Percentiles rank a stretch among this genome's conserved stretches.
Conservation (phyloP, 164 flowering plant species). For the Nymphaea thermarum region DNA sequence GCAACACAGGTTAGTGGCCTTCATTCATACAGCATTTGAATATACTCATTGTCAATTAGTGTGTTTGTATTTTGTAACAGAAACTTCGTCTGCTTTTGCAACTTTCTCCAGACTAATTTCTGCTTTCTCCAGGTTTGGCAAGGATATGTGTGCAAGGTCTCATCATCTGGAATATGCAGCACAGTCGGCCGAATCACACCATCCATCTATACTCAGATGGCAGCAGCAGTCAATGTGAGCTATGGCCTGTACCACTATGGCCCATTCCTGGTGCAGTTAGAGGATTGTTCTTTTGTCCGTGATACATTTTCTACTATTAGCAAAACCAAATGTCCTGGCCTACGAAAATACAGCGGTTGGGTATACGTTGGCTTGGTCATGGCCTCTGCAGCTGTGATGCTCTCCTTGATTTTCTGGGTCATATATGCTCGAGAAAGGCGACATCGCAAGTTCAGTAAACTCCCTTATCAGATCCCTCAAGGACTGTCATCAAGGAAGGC, state of each 20-base stretch:
- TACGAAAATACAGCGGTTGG: slow-evolving; percentile 26
- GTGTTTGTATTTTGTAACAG: not conserved
- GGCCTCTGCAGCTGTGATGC: slow-evolving; percentile 40
- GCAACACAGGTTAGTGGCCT: slow-evolving; percentile 32
- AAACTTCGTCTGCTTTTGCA: not conserved
- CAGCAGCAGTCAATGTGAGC: slow-evolving; percentile 26
- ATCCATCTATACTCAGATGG: slow-evolving; percentile 26
- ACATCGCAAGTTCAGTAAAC: slow-evolving; percentile 23
- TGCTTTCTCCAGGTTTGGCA: slow-evolving; percentile 31
- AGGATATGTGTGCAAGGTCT: slow-evolving; percentile 35
- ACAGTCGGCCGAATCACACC: slow-evolving; percentile 50
- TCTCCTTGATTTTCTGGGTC: slow-evolving; percentile 45
- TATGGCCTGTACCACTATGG: slow-evolving; percentile 19
- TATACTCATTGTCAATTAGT: not conserved
- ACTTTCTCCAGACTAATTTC: not conserved
- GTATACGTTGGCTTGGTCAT: slow-evolving; percentile 31
- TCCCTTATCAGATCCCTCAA: no score
- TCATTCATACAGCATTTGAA: not conserved
- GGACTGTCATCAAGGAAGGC: no score
- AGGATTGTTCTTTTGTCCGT: slow-evolving; percentile 46
- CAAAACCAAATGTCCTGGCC: slow-evolving; percentile 26
- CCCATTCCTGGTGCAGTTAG: slow-evolving; percentile 32
- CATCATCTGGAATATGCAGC: slow-evolving; percentile 22
- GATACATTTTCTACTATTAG: slow-evolving; percentile 25
- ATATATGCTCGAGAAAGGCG: slow-evolving; percentile 36